Percentiles rank a stretch among this genome's conserved stretches.
Conservation (phyloP, 148 eudicot genomes). For the Fallopia convolvulus region DNA sequence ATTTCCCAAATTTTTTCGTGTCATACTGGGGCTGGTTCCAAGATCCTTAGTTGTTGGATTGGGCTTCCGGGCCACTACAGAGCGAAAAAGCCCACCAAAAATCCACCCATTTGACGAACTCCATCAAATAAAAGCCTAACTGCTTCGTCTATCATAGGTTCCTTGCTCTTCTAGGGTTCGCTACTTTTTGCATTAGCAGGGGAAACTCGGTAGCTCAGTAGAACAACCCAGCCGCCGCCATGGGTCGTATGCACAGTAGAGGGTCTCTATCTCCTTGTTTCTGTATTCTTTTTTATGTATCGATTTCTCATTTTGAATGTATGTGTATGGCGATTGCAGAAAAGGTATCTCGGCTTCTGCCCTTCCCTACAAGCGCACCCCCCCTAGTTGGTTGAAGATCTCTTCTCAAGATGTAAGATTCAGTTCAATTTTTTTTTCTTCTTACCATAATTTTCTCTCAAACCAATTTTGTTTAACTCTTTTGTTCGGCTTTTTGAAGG, state of each 20-base stretch:
- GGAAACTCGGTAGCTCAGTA: not conserved
- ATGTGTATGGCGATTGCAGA: not conserved
- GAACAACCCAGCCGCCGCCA: not conserved
- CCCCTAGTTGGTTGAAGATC: slow-evolving; percentile 19
- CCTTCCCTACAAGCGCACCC: slow-evolving; percentile 16
- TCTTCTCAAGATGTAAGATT: slow-evolving; percentile 13
- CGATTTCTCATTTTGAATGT: too few species aligned
- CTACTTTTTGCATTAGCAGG: not conserved
- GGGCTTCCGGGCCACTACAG: too few species aligned
- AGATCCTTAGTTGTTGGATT: too few species aligned
- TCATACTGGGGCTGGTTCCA: too few species aligned
- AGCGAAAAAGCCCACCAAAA: not conserved
- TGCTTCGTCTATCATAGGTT: not conserved
- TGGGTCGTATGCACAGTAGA: slow-evolving; percentile 17
- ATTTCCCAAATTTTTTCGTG: too few species aligned
- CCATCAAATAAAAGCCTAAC: not conserved
- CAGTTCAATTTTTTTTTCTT: not conserved
- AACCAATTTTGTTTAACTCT: not conserved
- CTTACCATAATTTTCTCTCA: not conserved
- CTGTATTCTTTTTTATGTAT: not conserved
- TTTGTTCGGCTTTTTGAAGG: not conserved
- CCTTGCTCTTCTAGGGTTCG: not conserved
- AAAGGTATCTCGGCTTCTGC: slow-evolving; percentile 17
- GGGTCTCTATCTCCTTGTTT: slow-evolving; percentile 1
- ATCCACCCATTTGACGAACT: not conserved